A percentile compares a stretch with the other conserved stretches of the same genome.
phyloP scores from a whole-genome alignment of 2,329 filamentous ascomycete species.

The Trichoderma arundinaceum region DNA sequence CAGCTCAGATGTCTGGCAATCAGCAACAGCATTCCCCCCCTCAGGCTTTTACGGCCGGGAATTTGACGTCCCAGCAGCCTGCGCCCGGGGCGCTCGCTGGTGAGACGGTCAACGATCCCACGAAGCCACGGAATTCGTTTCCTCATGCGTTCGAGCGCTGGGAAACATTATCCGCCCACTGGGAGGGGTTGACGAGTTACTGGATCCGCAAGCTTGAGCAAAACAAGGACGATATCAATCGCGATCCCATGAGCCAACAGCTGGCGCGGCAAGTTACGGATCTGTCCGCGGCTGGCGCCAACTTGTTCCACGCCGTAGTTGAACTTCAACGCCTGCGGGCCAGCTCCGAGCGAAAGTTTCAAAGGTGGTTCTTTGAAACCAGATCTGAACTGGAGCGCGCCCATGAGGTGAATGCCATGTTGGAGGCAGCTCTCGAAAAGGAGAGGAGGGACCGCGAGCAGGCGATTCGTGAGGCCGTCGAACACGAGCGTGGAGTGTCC shows the following conservation, averaged over 20 bases:
- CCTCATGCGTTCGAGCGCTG: conserved; percentile 97
- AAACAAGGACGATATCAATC: conserved; percentile 82
- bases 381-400: conserved; percentile 83
- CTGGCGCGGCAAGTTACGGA: conserved; percentile 94
- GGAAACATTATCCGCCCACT: conserved; percentile 96
- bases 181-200: conserved; percentile 96
- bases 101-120: conserved; percentile 34
- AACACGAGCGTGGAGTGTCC: conserved; percentile 72
- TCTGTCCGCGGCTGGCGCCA: conserved; percentile 94
- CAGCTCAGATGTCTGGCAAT: conserved; percentile 23
- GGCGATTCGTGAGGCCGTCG: conserved; percentile 68
- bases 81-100: conserved; percentile 34
- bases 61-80: conserved; percentile 33
- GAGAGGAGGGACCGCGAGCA: conserved; percentile 75
- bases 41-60: conserved; percentile 29
- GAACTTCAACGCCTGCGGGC: conserved; percentile 92
- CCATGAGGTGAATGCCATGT: conserved; percentile 79
- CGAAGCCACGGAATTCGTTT: conserved; percentile 71
- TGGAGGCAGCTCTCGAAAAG: conserved; percentile 75
- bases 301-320: conserved; percentile 96
- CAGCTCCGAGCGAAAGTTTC: conserved; percentile 96
- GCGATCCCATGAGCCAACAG: conserved; percentile 83
- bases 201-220: conserved; percentile 94
- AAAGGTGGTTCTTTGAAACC: conserved; percentile 98
- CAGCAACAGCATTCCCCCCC: conserved; percentile 30